phyloP scores from a whole-genome alignment of 192 early-diverging fungal species.

The Entomortierella lignicola region DNA sequence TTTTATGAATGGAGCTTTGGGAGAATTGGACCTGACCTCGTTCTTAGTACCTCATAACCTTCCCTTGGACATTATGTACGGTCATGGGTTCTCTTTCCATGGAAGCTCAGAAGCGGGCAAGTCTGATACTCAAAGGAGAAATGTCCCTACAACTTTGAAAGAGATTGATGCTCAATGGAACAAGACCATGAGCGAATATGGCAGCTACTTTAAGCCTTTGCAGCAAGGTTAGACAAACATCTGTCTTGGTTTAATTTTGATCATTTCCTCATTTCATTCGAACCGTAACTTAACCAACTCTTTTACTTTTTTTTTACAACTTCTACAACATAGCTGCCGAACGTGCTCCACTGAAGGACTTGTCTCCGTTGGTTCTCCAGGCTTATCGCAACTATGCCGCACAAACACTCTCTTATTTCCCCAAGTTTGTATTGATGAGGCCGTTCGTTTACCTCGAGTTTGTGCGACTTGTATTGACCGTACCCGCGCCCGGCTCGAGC shows the following conservation, averaged over 20 bases:
- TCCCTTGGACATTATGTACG: constrained; percentile 1
- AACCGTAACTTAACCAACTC: no score
- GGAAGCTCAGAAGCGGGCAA: neutral
- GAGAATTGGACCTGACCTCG: constrained; percentile 17
- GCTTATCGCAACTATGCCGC: constrained; percentile 11
- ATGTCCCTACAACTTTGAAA: constrained; percentile 8
- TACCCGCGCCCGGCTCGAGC: constrained; percentile 4
- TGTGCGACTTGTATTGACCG: constrained; percentile 32
- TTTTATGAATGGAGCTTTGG: constrained; percentile 16
- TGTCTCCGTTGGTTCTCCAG: constrained; percentile 3
- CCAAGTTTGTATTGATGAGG: constrained; percentile 25
- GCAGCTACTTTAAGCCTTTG: constrained; percentile 6
- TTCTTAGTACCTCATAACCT: constrained; percentile 3
- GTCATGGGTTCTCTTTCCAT: constrained; percentile 6
- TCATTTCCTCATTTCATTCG: constrained; percentile 8
- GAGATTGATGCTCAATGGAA: constrained; percentile 20
- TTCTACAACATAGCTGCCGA: constrained; percentile 7
- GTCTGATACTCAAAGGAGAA: neutral
- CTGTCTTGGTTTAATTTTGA: neutral
- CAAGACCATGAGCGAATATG: neutral
- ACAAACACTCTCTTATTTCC: neutral
- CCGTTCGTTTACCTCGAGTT: constrained; percentile 30
- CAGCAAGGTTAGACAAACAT: constrained; percentile 18
- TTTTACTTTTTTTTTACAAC: neutral
- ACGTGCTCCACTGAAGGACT: neutral